A percentile compares a stretch with the other conserved stretches of the same genome.
Evolutionary conservation across 75 land plant species (phyloP).

Genomic region (Selaginella moellendorffii): DNA sequence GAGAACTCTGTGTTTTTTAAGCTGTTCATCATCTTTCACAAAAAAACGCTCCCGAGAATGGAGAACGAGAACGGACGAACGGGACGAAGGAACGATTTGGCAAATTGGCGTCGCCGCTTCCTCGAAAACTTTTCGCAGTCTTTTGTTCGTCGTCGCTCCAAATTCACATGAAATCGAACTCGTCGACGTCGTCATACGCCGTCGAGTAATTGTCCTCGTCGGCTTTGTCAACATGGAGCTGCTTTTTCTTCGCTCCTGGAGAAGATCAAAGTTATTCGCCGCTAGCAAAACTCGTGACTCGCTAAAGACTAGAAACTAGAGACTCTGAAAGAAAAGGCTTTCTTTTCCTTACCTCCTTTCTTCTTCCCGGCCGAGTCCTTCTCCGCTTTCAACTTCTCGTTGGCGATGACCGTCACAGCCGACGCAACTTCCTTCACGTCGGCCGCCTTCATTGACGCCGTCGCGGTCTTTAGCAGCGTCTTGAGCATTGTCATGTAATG

Average conservation of each 20-base stretch:
- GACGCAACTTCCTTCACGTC: constrained; percentile 90
- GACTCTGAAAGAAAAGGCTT: too few relatives aligned
- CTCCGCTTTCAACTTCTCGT: constrained; percentile 89
- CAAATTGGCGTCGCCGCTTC: too few relatives aligned
- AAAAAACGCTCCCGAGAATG: too few relatives aligned
- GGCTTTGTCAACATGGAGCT: constrained; percentile 42
- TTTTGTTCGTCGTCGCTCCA: too few relatives aligned
- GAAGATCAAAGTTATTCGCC: too few relatives aligned
- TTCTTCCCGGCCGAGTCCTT: constrained; percentile 78
- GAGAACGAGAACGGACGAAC: too few relatives aligned
- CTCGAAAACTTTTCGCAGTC: too few relatives aligned
- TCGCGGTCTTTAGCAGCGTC: constrained; percentile 69
- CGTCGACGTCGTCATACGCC: constrained; percentile 40
- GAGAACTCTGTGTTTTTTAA: too few relatives aligned
- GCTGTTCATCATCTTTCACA: too few relatives aligned
- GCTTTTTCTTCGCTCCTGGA: constrained; percentile 42
- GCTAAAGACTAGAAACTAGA: too few relatives aligned
- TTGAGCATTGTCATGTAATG: constrained; percentile 84
- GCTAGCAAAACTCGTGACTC: too few relatives aligned
- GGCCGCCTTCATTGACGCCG: constrained; percentile 60
- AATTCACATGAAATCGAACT: constrained; percentile 59
- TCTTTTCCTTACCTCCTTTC: constrained; percentile 53
- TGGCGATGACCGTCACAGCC: constrained; percentile 72
- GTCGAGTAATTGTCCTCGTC: constrained; percentile 42
- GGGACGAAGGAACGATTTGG: too few relatives aligned